A percentile compares a stretch with the other conserved stretches of the same genome.
These are phyloP conservation scores for Colletotrichum phormii DNA, from an alignment of 2,329 filamentous ascomycete genomes.

Conservation along the genomic window DNA sequence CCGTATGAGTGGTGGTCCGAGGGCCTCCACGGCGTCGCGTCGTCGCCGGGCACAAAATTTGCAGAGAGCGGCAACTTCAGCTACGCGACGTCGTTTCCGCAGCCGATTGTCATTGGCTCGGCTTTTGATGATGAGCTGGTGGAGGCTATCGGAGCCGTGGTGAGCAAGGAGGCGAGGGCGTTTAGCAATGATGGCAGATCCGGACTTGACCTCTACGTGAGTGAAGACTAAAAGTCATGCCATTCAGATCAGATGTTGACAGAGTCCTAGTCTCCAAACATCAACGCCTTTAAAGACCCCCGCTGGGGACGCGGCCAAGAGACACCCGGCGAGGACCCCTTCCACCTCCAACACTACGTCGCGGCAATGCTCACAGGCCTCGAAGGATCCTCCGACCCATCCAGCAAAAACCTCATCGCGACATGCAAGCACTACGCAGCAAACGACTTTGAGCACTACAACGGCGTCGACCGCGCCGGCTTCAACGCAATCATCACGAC, in stretches of 20 bases:
- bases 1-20: constrained; percentile 73
- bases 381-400: constrained; percentile 49
- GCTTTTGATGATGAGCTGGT: constrained; percentile 74
- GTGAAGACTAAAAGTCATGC: background rate
- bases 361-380: constrained; percentile 65
- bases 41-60: constrained; percentile 63
- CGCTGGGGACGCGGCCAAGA: constrained; percentile 72
- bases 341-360: constrained; percentile 62
- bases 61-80: constrained; percentile 64
- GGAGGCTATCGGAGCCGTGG: constrained; percentile 63
- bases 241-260: background rate
- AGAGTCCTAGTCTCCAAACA: constrained; percentile 66
- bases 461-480: constrained; percentile 56
- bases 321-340: constrained; percentile 69
- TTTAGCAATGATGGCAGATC: constrained; percentile 71
- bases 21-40: constrained; percentile 71
- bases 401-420: constrained; percentile 56
- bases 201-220: constrained; percentile 66
- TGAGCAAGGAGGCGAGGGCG: constrained; percentile 71
- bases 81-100: constrained; percentile 74
- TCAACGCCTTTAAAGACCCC: constrained; percentile 74
- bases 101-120: constrained; percentile 71
- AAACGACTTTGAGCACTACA: constrained; percentile 65
- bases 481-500: constrained; percentile 67
- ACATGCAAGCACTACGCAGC: constrained; percentile 72